These are phyloP conservation scores for Dendrocalamus latiflorus DNA, from an alignment of 202 grass and related monocot species.

Conservation along the genomic window DNA sequence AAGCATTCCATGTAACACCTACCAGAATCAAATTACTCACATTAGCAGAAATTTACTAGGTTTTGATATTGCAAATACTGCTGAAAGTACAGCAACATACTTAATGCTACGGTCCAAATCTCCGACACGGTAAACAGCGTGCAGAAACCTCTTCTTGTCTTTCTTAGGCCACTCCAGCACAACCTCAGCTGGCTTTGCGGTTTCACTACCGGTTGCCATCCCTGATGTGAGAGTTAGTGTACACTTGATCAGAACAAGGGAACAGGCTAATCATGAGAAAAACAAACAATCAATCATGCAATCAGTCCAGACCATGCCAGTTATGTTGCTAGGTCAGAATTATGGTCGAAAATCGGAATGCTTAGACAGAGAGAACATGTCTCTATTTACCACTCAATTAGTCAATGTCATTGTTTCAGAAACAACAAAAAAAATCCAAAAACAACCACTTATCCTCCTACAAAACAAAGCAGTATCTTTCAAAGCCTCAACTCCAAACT, in stretches of 20 bases:
- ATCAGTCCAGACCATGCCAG: not conserved
- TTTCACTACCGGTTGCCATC: slow-evolving; percentile 49
- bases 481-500: not conserved
- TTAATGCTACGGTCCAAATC: slow-evolving; percentile 82
- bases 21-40: not conserved
- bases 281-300: not conserved
- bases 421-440: not conserved
- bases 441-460: not conserved
- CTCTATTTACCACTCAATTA: not conserved
- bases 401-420: not conserved
- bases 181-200: slow-evolving; percentile 43
- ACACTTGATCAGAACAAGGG: not conserved
- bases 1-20: slow-evolving; percentile 96
- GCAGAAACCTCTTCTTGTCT: slow-evolving; percentile 77
- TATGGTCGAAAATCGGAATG: not conserved
- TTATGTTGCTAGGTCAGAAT: not conserved
- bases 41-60: slow-evolving; percentile 16
- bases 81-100: slow-evolving; percentile 27
- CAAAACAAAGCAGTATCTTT: not conserved
- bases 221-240: not conserved
- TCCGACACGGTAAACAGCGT: slow-evolving; percentile 94
- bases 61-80: not conserved
- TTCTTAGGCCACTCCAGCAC: slow-evolving; percentile 75
- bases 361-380: not conserved
- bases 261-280: not conserved